Evolutionary conservation across 2,329 filamentous ascomycete species (phyloP).

Genomic region (Exophiala oligosperma): DNA sequence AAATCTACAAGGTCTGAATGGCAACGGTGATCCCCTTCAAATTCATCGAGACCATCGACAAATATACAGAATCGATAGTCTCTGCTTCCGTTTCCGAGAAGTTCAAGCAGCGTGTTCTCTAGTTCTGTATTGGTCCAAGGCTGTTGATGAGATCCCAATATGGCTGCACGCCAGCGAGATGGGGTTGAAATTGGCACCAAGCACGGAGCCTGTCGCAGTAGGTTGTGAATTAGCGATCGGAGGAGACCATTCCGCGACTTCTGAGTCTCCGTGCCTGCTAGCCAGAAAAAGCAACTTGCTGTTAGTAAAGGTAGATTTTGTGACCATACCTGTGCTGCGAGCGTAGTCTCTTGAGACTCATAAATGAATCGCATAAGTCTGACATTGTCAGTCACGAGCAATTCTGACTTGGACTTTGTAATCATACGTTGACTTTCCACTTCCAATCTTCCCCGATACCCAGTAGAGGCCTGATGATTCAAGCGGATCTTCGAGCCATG

Average conservation of each 20-base stretch:
- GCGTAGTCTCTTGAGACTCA: background rate
- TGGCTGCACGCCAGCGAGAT: background rate
- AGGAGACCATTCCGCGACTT: constrained; percentile 40
- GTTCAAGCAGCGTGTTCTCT: constrained; percentile 27
- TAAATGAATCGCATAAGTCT: background rate
- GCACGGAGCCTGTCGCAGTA: constrained; percentile 30
- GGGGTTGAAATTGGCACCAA: background rate
- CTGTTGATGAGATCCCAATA: constrained; percentile 23
- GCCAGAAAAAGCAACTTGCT: constrained; percentile 9
- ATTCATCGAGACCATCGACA: constrained; percentile 32
- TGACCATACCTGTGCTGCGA: background rate
- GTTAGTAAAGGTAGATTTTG: background rate
- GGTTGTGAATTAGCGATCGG: constrained; percentile 39
- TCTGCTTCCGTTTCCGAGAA: constrained; percentile 27
- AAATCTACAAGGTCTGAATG: background rate
- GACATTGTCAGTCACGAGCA: no score
- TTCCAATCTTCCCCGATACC: background rate
- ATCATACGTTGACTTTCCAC: background rate
- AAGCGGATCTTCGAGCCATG: no score
- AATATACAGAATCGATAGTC: constrained; percentile 30
- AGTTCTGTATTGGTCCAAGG: constrained; percentile 35
- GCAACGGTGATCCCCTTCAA: constrained; percentile 26
- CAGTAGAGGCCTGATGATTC: background rate
- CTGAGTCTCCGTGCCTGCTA: constrained; percentile 27
- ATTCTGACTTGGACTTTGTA: no score